Conservation (phyloP, 805 yeast species). For the Teunomyces panamensis region DNA sequence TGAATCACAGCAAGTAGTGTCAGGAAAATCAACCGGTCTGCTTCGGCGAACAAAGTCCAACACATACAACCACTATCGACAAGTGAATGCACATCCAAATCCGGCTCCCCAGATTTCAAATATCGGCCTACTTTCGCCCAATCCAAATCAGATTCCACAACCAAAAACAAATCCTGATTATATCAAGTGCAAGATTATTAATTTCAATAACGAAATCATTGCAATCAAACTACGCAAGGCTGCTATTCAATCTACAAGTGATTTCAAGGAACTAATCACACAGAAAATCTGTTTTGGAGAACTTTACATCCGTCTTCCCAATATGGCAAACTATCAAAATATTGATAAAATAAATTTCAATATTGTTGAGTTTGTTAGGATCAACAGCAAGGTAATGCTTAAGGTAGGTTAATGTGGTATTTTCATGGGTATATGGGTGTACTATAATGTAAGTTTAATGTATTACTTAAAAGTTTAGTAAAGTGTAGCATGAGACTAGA, state of each 20-base stretch:
- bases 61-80: slow-evolving; percentile 34
- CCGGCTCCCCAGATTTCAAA: not conserved
- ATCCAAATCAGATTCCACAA: not conserved
- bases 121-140: not conserved
- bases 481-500: not conserved
- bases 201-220: slow-evolving; percentile 24
- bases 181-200: slow-evolving; percentile 29
- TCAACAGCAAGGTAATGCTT: slow-evolving; percentile 20
- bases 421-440: not conserved
- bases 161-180: not conserved
- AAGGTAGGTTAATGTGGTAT: slow-evolving; percentile 14
- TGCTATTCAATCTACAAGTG: slow-evolving; percentile 18
- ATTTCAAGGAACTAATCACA: slow-evolving; percentile 24
- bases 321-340: slow-evolving; percentile 21
- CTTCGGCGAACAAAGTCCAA: slow-evolving; percentile 23
- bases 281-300: slow-evolving; percentile 24
- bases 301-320: slow-evolving; percentile 24
- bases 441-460: not conserved
- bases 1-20: not conserved
- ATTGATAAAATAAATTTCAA: slow-evolving; percentile 25
- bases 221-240: slow-evolving; percentile 23
- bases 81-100: slow-evolving; percentile 5
- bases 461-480: not conserved
- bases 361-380: slow-evolving; percentile 15
- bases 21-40: slow-evolving; percentile 6